Percentiles rank a stretch among this genome's conserved stretches.
phyloP scores from a whole-genome alignment of 768 basidiomycete genomes.

The Mycena alexandri region DNA sequence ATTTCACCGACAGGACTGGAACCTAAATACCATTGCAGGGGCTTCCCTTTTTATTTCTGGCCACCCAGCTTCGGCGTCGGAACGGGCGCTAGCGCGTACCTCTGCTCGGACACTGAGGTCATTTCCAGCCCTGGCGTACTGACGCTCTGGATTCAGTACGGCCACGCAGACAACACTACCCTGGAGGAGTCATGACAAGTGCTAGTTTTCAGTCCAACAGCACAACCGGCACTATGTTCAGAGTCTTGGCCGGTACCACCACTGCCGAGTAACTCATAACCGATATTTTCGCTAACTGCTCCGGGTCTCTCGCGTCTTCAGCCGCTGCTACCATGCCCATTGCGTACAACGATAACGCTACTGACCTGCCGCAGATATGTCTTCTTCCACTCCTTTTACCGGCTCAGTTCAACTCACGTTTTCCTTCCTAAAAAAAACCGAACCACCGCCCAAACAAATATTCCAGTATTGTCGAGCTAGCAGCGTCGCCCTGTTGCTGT shows the following conservation, averaged over 20 bases:
- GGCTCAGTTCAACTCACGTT: too few relatives aligned
- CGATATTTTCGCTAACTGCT: conserved; percentile 59
- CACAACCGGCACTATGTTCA: conserved; percentile 56
- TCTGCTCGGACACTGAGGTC: conserved; percentile 39
- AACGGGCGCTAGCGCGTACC: conserved; percentile 43
- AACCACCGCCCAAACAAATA: too few relatives aligned
- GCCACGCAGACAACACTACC: conserved; percentile 55
- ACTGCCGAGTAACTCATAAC: conserved; percentile 59
- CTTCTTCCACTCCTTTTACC: too few relatives aligned
- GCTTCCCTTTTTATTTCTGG: conserved; percentile 64
- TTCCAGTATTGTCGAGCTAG: too few relatives aligned
- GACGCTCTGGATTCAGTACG: conserved; percentile 52
- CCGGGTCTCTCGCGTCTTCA: conserved; percentile 43
- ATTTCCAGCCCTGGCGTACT: not conserved
- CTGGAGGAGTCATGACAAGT: conserved; percentile 61
- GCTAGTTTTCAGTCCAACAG: conserved; percentile 58
- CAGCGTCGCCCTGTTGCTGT: too few relatives aligned
- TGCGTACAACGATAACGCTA: too few relatives aligned
- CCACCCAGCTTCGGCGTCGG: conserved; percentile 55
- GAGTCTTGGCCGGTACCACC: conserved; percentile 61
- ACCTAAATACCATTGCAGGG: conserved; percentile 33
- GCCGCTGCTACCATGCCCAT: too few relatives aligned
- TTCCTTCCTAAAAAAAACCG: too few relatives aligned
- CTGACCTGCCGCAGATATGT: too few relatives aligned
- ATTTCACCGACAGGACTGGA: too few relatives aligned